phyloP scores from a whole-genome alignment of 1,139 yeast species.

The Protomyces macrosporus region DNA sequence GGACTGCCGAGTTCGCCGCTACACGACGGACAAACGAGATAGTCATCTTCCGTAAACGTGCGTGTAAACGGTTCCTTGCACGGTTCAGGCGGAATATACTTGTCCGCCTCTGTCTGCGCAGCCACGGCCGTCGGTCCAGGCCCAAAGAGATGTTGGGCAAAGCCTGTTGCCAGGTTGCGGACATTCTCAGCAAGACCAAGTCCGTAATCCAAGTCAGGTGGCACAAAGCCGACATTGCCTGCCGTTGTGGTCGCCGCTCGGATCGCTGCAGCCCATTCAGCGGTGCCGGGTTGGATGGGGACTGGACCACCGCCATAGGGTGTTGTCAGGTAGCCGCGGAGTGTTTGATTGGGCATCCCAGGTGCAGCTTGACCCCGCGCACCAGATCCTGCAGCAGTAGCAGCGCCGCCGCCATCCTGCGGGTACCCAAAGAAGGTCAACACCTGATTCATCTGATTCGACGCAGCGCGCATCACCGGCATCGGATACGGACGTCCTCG shows the following conservation, averaged over 20 bases:
- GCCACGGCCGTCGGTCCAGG: not conserved
- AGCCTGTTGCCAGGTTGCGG: not conserved
- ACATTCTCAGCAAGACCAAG: not conserved
- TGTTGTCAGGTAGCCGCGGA: not conserved
- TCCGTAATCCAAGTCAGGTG: constrained; percentile 7
- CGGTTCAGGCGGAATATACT: constrained; percentile 18
- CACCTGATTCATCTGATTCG: not conserved
- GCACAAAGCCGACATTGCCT: not conserved
- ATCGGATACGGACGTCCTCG: not conserved
- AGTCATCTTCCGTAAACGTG: constrained; percentile 10
- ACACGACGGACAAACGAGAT: constrained; percentile 27
- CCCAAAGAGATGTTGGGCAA: not conserved
- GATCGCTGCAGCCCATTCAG: not conserved
- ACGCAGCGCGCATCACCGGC: not conserved
- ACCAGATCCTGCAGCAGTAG: not conserved
- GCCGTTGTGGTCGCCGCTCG: not conserved
- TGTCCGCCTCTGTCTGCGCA: not conserved
- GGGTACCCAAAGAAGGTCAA: not conserved
- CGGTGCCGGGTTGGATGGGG: not conserved
- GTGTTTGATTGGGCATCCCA: not conserved
- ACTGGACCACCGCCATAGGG: constrained; percentile 24
- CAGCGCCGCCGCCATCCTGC: not conserved
- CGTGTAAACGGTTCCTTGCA: constrained; percentile 23
- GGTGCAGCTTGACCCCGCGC: not conserved
- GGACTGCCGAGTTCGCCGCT: constrained; percentile 20